A percentile compares a stretch with the other conserved stretches of the same genome.
Evolutionary conservation across 2,329 filamentous ascomycete species (phyloP).

Genomic region (Fonsecaea monophora): DNA sequence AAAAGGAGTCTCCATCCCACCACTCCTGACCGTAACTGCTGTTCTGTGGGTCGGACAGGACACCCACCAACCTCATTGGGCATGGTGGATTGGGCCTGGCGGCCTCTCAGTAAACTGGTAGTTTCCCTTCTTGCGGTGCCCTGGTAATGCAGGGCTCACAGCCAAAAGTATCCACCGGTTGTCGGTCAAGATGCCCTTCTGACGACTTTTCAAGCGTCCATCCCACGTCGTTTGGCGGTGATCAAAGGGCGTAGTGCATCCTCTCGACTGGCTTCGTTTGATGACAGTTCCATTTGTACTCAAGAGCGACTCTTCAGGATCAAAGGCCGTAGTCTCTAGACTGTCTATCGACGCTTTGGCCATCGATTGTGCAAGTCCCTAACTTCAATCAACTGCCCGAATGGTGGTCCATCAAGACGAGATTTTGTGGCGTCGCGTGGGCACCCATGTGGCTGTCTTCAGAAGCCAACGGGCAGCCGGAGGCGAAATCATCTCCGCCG

Average conservation of each 20-base stretch:
- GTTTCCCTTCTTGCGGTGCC: constrained; percentile 3
- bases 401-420: neutral
- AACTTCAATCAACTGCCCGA: neutral
- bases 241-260: constrained; percentile 12
- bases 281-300: neutral
- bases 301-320: neutral
- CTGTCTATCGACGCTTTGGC: neutral
- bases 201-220: constrained; percentile 9
- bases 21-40: constrained; percentile 6
- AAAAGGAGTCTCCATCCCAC: constrained; percentile 11
- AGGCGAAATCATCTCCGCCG: constrained; percentile 8
- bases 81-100: neutral
- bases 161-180: constrained; percentile 10
- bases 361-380: neutral
- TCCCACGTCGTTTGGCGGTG: neutral
- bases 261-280: neutral
- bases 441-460: constrained; percentile 18
- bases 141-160: constrained; percentile 3
- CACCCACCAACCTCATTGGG: constrained; percentile 8
- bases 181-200: constrained; percentile 18
- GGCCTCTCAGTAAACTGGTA: constrained; percentile 4
- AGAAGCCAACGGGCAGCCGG: constrained; percentile 11
- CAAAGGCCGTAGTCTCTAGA: neutral
- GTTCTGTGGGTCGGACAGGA: constrained; percentile 5
- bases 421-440: constrained; percentile 21